Evolutionary conservation across 2,329 filamentous ascomycete species (phyloP).

Genomic region (Colletotrichum siamense): DNA sequence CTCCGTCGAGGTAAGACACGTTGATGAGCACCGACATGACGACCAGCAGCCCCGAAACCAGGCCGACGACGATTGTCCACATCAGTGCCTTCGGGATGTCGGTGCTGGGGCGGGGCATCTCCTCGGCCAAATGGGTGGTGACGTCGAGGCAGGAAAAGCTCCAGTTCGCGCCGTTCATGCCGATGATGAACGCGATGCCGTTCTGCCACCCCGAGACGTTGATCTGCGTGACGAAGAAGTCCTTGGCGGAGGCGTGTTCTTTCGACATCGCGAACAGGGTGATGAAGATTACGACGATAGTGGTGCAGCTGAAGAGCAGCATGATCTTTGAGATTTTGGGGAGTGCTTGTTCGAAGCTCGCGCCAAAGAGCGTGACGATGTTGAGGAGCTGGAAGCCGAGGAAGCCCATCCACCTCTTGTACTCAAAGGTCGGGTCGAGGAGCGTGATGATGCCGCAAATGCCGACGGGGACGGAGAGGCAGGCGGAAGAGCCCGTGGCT

Average conservation of each 20-base stretch:
- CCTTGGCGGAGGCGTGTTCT: constrained; percentile 18
- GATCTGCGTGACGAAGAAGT: constrained; percentile 26
- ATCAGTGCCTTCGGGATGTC: constrained; percentile 29
- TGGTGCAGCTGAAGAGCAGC: constrained; percentile 29
- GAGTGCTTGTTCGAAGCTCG: constrained; percentile 28
- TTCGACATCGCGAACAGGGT: constrained; percentile 30
- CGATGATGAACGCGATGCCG: constrained; percentile 33
- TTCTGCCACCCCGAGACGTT: constrained; percentile 30
- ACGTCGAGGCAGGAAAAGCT: constrained; percentile 34
- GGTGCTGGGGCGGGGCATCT: constrained; percentile 30
- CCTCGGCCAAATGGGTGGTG: constrained; percentile 31
- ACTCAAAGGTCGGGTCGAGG: constrained; percentile 27
- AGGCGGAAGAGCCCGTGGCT: constrained; percentile 27
- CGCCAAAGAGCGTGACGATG: constrained; percentile 22
- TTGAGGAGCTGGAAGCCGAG: constrained; percentile 31
- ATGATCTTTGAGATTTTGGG: constrained; percentile 29
- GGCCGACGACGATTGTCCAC: constrained; percentile 28
- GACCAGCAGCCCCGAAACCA: constrained; percentile 25
- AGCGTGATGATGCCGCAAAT: constrained; percentile 27
- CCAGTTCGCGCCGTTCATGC: constrained; percentile 33
- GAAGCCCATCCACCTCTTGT: constrained; percentile 32
- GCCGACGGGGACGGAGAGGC: constrained; percentile 27
- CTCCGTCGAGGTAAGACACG: constrained; percentile 28
- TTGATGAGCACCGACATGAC: constrained; percentile 26
- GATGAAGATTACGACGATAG: constrained; percentile 27